Base-by-base conservation (phyloP, 2,329 filamentous ascomycete genomes). In the Pseudomassariella vexata region DNA sequence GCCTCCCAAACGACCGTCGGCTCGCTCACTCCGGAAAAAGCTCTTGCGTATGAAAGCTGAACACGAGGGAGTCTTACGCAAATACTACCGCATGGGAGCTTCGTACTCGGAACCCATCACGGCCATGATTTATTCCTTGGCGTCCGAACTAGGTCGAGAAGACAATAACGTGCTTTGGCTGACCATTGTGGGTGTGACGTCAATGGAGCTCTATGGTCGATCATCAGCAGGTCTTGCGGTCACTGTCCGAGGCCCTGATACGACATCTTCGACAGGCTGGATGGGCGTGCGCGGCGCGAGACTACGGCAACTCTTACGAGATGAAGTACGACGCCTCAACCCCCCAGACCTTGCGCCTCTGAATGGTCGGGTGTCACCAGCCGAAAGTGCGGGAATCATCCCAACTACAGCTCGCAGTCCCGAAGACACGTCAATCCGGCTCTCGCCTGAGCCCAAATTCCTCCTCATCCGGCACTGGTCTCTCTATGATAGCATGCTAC, bases 101-200 rank as follows among this genome's bases (percentile, higher is more conserved):
- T 94, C 88, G 2, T 95, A 94, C 53, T 90, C 90, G 0, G 92
- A 98, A 54, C 92, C 92, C 1, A 85, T 96, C 34, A 92, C 89
- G 0, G 94, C 89, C 1, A 82, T 96, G 63, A 76, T 95, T 52
- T 98, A 96, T 59, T 94, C 88, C 1, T 70, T 98, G 10, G 92
- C 90, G 2, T 95, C 89, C 2, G 92, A 96, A 52, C 76, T 98
- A 6, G 92, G 92, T 40, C 83, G 89, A 32, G 92, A 96, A 67
- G 90, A 96, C 57, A 98, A 96, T 49, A 89, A 98, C 49, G 69
- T 96, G 15, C 70, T 98, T 10, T 98, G 92, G 92, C 73, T 95
- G 37, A 80, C 88, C 5, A 95, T 96, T 49, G 86, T 98, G 17
- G 92, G 92, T 5, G 86, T 95, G 21, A 88, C 85, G n/a, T 94